Evolutionary conservation across 371 early-diverging fungal species (phyloP).

Genomic region (Mucor saturninus): DNA sequence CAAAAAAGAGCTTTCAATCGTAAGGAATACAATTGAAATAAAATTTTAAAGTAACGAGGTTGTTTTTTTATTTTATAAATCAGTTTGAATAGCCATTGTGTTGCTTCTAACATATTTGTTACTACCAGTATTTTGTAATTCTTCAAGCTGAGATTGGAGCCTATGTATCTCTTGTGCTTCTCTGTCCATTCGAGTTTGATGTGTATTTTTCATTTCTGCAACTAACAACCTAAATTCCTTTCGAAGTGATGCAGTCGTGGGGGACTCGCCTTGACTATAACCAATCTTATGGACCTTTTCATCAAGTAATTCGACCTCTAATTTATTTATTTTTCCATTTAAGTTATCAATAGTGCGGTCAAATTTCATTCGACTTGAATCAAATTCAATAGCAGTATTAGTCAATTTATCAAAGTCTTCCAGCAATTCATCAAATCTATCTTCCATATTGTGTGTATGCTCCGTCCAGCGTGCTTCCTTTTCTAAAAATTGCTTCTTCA

Average conservation of each 20-base stretch:
- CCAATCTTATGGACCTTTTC: conserved; percentile 44
- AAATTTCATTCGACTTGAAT: conserved; percentile 49
- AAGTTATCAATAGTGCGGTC: conserved; percentile 45
- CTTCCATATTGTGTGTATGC: conserved; percentile 41
- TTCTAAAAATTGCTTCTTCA: conserved; percentile 31
- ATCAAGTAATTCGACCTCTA: conserved; percentile 50
- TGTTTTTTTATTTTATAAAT: conserved; percentile 14
- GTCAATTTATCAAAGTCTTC: conserved; percentile 59
- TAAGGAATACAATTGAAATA: conserved; percentile 77
- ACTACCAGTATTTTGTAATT: conserved; percentile 23
- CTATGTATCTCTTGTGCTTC: conserved; percentile 57
- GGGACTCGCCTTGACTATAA: conserved; percentile 11
- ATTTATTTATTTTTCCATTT: conserved; percentile 19
- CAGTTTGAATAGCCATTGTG: conserved; percentile 16
- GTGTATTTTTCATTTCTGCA: conserved; percentile 56
- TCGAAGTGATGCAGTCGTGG: conserved; percentile 58
- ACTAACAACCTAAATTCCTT: conserved; percentile 65
- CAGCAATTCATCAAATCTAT: conserved; percentile 53
- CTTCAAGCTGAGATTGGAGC: conserved; percentile 49
- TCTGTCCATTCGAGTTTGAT: conserved; percentile 53
- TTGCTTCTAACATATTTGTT: conserved; percentile 2
- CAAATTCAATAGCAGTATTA: conserved; percentile 56
- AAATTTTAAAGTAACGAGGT: conserved; percentile 49
- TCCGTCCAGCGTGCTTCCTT: conserved; percentile 36
- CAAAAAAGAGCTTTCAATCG: conserved; percentile 76